These are phyloP conservation scores for Chlamydomonas asymmetrica DNA, from an alignment of 139 green algal genomes.

Conservation along the genomic window DNA sequence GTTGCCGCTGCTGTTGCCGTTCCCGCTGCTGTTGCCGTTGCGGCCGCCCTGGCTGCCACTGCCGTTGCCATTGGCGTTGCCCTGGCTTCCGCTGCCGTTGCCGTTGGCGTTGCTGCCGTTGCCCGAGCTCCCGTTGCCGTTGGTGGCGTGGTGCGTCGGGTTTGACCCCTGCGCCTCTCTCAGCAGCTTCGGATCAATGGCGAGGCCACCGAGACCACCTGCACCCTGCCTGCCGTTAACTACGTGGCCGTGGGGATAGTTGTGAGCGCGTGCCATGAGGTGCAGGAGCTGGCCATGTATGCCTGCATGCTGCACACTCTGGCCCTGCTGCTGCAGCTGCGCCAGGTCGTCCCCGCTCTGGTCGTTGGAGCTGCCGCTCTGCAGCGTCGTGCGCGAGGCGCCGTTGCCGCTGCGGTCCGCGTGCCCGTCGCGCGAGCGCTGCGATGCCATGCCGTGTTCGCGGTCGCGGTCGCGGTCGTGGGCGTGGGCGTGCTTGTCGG, in stretches of 20 bases:
- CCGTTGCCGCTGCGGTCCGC: not conserved
- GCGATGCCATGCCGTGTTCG: no score
- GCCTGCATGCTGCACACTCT: not conserved
- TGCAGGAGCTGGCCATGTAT: not conserved
- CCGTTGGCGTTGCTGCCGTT: slow-evolving; percentile 36
- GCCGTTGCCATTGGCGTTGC: slow-evolving; percentile 8
- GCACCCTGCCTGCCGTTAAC: no score
- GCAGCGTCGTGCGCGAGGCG: no score
- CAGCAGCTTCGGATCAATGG: no score
- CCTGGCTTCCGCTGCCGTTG: slow-evolving; percentile 27
- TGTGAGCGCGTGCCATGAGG: not conserved
- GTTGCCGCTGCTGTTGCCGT: not conserved
- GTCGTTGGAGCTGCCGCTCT: no score
- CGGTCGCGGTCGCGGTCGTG: no score
- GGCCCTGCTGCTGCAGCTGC: slow-evolving; percentile 1
- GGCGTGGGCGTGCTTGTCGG: no score
- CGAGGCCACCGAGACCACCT: no score
- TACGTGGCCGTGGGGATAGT: slow-evolving; percentile 14
- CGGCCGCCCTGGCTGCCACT: not conserved
- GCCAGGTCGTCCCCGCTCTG: no score
- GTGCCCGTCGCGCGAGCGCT: not conserved
- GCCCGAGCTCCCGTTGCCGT: slow-evolving; percentile 32
- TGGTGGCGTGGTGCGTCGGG: slow-evolving; percentile 35
- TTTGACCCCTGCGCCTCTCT: slow-evolving; percentile 39
- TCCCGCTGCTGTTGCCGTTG: not conserved